A percentile compares a stretch with the other conserved stretches of the same genome.
phyloP scores from a whole-genome alignment of 2,329 filamentous ascomycete genomes.

The Penicillium sp. region DNA sequence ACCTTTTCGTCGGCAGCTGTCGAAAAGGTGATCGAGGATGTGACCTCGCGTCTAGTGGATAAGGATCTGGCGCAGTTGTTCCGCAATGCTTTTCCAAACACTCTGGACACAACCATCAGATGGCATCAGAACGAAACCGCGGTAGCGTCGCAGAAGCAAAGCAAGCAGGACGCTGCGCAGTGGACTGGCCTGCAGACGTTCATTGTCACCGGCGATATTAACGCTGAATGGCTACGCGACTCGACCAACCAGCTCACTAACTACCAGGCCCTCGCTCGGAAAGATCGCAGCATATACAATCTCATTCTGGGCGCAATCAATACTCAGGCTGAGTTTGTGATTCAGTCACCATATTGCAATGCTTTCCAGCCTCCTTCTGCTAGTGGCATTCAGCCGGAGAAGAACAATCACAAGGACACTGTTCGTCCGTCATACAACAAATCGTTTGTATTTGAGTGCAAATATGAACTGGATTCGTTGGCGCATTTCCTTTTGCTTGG shows the following conservation, averaged over 20 bases:
- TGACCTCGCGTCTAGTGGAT: slow-evolving; percentile 73
- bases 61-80: slow-evolving; percentile 87
- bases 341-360: slow-evolving; percentile 93
- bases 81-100: slow-evolving; percentile 91
- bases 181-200: slow-evolving; percentile 89
- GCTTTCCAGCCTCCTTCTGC: slow-evolving; percentile 93
- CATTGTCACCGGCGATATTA: slow-evolving; percentile 88
- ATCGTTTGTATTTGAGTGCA: slow-evolving; percentile 88
- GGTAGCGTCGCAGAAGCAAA: slow-evolving; percentile 24
- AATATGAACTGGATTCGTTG: slow-evolving; percentile 95
- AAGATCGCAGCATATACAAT: slow-evolving; percentile 69
- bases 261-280: slow-evolving; percentile 78
- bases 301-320: slow-evolving; percentile 91
- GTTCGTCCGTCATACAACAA: slow-evolving; percentile 87
- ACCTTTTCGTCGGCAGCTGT: slow-evolving; percentile 84
- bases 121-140: slow-evolving; percentile 67
- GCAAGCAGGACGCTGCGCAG: slow-evolving; percentile 48
- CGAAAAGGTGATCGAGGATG: slow-evolving; percentile 77
- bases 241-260: slow-evolving; percentile 89
- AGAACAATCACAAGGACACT: slow-evolving; percentile 73
- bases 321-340: slow-evolving; percentile 91
- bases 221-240: slow-evolving; percentile 86
- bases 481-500: slow-evolving; percentile 81
- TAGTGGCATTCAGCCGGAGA: slow-evolving; percentile 63
- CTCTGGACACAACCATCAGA: slow-evolving; percentile 79